These are phyloP conservation scores for Graphilbum fragrans DNA, from an alignment of 2,329 filamentous ascomycete genomes.

Conservation along the genomic window DNA sequence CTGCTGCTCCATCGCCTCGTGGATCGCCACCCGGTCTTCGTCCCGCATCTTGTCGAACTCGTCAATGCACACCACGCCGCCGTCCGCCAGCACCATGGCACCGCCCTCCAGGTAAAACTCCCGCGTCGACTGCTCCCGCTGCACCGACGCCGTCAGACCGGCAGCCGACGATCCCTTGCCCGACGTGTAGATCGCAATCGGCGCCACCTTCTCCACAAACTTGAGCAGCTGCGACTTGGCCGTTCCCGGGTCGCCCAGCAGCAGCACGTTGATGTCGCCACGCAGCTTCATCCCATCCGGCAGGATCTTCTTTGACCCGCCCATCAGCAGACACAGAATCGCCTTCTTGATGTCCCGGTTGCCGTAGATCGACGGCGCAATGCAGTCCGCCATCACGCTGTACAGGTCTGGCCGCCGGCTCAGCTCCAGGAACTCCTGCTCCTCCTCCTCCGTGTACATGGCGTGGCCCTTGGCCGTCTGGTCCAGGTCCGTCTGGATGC, in stretches of 20 bases:
- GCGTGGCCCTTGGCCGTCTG: constrained; percentile 77
- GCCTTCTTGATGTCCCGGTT: constrained; percentile 96
- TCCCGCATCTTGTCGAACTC: constrained; percentile 99
- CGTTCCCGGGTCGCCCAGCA: constrained; percentile 94
- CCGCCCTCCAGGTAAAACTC: constrained; percentile 98
- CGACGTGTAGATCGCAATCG: constrained; percentile 96
- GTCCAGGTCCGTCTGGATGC: constrained; percentile 82
- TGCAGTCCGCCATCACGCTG: constrained; percentile 76
- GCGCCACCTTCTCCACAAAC: constrained; percentile 91
- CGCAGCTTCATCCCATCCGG: constrained; percentile 95
- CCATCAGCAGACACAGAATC: constrained; percentile 84
- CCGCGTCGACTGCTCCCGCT: constrained; percentile 79
- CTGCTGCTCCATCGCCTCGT: constrained; percentile 99
- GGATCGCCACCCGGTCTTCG: constrained; percentile 93
- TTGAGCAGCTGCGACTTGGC: constrained; percentile 96
- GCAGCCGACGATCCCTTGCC: constrained; percentile 96
- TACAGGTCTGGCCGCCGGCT: constrained; percentile 90
- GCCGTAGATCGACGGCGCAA: constrained; percentile 94
- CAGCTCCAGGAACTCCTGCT: constrained; percentile 89
- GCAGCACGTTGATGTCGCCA: constrained; percentile 94
- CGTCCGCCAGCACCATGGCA: constrained; percentile 95
- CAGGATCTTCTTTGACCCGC: constrained; percentile 93
- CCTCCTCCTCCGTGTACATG: constrained; percentile 85
- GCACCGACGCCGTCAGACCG: constrained; percentile 93
- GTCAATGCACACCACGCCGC: constrained; percentile 95